phyloP scores from a whole-genome alignment of 495 filamentous ascomycete genomes.

The Pyronema omphalodes region DNA sequence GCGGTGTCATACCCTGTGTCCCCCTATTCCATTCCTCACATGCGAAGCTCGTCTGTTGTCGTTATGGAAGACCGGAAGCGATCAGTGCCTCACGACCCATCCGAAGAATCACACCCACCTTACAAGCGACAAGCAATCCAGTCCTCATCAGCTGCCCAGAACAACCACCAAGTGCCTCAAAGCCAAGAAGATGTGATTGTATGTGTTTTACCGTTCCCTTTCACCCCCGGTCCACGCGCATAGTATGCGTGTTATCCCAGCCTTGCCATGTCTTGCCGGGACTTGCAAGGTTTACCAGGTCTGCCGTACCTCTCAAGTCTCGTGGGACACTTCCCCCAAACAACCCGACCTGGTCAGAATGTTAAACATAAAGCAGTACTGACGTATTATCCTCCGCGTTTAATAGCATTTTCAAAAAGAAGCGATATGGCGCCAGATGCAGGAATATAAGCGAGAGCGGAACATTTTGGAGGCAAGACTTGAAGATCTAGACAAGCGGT shows the following conservation, averaged over 20 bases:
- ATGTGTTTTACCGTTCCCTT: constrained; percentile 11
- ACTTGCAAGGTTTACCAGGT: too few relatives aligned
- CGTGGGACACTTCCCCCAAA: too few relatives aligned
- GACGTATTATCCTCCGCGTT: background rate
- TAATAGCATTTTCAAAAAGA: constrained; percentile 87
- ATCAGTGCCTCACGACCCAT: constrained; percentile 24
- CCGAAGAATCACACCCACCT: constrained; percentile 22
- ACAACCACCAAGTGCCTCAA: constrained; percentile 22
- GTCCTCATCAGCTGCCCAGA: constrained; percentile 17
- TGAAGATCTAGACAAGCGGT: constrained; percentile 54
- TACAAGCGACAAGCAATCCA: constrained; percentile 24
- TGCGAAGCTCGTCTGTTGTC: constrained; percentile 22
- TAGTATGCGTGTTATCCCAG: background rate
- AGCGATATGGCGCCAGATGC: constrained; percentile 93
- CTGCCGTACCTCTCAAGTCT: too few relatives aligned
- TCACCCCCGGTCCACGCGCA: background rate
- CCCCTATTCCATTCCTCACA: constrained; percentile 1
- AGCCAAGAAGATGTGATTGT: constrained; percentile 26
- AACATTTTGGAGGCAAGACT: constrained; percentile 54
- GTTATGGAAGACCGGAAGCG: constrained; percentile 26
- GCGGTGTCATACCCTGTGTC: background rate
- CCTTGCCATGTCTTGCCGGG: background rate
- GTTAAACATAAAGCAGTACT: background rate
- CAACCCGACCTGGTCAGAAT: background rate
- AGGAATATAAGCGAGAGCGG: constrained; percentile 86